Base-by-base conservation (phyloP, 441 rosid species). In the Breynia disticha region DNA sequence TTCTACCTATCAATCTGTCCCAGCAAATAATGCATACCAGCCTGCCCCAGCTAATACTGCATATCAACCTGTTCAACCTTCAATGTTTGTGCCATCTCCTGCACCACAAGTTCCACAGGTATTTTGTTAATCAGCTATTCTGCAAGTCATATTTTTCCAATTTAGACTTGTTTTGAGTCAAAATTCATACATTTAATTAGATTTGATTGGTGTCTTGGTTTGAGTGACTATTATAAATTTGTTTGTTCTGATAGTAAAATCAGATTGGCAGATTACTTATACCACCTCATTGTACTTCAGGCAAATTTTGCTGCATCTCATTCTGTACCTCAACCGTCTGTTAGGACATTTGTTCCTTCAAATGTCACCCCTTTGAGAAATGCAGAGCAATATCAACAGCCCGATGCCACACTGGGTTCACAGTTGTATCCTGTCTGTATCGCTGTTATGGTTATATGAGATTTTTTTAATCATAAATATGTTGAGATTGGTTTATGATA, bases 321-420 rank as follows among this genome's bases (percentile, higher is more conserved):
- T 41, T 75, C 57, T 41, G 59, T 64, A 68, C 42, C 75, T 58
- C 90, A 87, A 69, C 84, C 80, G 54, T 55, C 82, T 16, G 67
- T 73, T 44, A 87, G 87, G 77, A 67, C 94, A 16, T 94, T 94
- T 62, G 76, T 83, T 67, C 99, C 99, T 61, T 79, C 95, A 46
- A 76, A 81, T 72, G 83, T 81, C 63, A 74, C 88, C 65, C 80
- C 75, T 50, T 78, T 90, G 69, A 85, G 70, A 75, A 87, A 87
- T 66, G 89, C 83, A 22, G 91, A 78, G 54, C 96, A 85, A 66
- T 94, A 79, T 65, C 95, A 90, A 78, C 97, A 90, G 78, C 97
- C 82, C 69, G 87, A 88, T 54, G 62, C 95, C 50, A 78, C 87
- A 45, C 63, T 77, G 75, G 79, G 70, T 50, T 79, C 97, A 72